Evolutionary conservation across 163 green algal species (phyloP), one percentile per base, ranked within the genome.

Genomic region (Prototheca wickerhamii): DNA sequence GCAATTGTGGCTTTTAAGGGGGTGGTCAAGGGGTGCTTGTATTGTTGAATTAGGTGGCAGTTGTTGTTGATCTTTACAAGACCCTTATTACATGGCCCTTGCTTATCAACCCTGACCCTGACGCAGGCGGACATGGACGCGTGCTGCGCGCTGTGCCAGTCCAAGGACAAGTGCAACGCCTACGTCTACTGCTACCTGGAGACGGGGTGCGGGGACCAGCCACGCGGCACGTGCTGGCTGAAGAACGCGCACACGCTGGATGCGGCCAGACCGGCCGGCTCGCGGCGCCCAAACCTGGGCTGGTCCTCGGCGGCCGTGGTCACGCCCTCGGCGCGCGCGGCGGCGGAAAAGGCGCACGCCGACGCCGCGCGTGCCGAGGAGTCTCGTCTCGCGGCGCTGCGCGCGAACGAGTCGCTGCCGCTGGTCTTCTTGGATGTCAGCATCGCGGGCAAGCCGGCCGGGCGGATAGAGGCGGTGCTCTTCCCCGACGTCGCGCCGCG

Each of bases 391-490:
- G 31, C 37, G 15, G 61, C 50, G 8, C 70, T 89, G 28, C 63
- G 65, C 15, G 56, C 64, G 44, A 68, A 89, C 53, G 57, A 67
- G 29, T 51, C 60, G 32, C 78, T 89, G 44, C 82, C 82, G 29
- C 68, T 89, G 18, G 82, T 89, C 23, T 90, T 68, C 54, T 37
- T 90, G 17, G 83, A 91, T 52, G 69, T 89, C 0, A 63, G 60
- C 2, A 83, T 90, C 43, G 77, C 82, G 71, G 76, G 75, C 37
- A 49, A 73, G 57, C 66, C 64, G 28, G 59, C 65, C 0, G 85
- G 85, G 1, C 74, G 84, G 29, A 86, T 91, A 25, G 80, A 86
- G 68, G 72, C 84, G 51, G 84, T 87, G 53, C 64, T 92, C 20
- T 91, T 88, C 53, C 55, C 67, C 0, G 76, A 89, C 67, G 56